These are phyloP conservation scores for Zymoseptoria pseudotritici DNA, from an alignment of 2,329 filamentous ascomycete species.

Conservation along the genomic window DNA sequence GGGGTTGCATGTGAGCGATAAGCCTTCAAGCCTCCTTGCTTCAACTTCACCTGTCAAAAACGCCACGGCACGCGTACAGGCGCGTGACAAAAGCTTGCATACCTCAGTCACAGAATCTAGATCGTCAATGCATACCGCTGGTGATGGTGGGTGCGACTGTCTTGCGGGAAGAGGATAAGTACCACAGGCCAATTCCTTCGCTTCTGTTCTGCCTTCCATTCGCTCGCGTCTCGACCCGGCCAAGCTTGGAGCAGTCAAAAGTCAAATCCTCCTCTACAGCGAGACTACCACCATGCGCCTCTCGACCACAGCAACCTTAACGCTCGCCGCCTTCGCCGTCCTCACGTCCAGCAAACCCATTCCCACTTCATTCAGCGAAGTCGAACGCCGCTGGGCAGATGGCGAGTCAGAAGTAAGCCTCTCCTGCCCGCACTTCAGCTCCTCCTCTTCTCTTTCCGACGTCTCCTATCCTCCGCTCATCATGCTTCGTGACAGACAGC, in stretches of 20 bases:
- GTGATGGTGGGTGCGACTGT: neutral
- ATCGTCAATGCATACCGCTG: neutral
- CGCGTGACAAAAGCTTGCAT: neutral
- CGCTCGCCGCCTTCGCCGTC: conserved; percentile 6
- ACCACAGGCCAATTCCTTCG: too few species aligned
- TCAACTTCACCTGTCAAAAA: neutral
- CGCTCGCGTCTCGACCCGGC: too few species aligned
- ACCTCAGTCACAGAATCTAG: neutral
- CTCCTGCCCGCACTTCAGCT: too few species aligned
- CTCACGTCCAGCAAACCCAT: conserved; percentile 6
- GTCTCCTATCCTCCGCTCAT: neutral
- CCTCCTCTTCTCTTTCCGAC: neutral
- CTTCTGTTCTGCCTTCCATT: too few species aligned
- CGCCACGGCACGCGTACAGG: neutral
- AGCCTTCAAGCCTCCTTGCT: neutral
- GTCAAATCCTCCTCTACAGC: too few species aligned
- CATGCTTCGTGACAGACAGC: too few species aligned
- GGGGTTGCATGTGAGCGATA: neutral
- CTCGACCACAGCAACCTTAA: conserved; percentile 8
- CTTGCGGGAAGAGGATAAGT: neutral
- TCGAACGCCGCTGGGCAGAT: conserved; percentile 22
- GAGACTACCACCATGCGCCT: conserved; percentile 12
- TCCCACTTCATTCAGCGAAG: conserved; percentile 18
- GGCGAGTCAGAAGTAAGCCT: conserved; percentile 22
- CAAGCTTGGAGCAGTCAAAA: too few species aligned